Conservation (phyloP, 495 filamentous ascomycete genomes). For the Astrothelium subdiscretum region DNA sequence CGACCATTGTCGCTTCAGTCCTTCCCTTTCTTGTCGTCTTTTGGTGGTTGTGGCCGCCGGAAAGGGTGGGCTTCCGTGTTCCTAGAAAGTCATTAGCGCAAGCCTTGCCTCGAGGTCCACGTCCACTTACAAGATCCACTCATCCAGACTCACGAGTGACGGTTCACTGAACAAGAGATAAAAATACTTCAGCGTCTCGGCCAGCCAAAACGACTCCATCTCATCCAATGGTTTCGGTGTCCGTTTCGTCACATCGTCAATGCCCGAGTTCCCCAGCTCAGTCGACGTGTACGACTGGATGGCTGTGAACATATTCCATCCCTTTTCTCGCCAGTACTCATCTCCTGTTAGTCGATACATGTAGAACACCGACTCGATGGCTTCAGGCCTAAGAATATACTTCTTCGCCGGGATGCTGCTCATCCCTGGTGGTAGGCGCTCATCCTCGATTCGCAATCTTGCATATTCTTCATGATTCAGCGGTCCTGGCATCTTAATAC, state of each 20-base stretch:
- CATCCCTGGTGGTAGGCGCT: constrained; percentile 57
- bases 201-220: constrained; percentile 34
- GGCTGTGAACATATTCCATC: constrained; percentile 83
- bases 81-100: background rate
- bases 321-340: constrained; percentile 65
- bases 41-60: constrained; percentile 8
- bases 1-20: too few relatives aligned
- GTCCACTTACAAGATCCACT: constrained; percentile 46
- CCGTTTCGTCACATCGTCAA: constrained; percentile 55
- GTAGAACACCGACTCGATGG: constrained; percentile 91
- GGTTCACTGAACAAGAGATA: constrained; percentile 76
- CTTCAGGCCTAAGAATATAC: constrained; percentile 84
- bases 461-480: constrained; percentile 55
- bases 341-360: constrained; percentile 90
- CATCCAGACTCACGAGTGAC: constrained; percentile 54
- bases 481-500: constrained; percentile 25
- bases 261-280: constrained; percentile 57
- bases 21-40: background rate
- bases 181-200: constrained; percentile 64
- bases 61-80: constrained; percentile 44
- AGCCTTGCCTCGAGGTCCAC: background rate
- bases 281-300: constrained; percentile 56
- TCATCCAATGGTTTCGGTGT: constrained; percentile 22
- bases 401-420: constrained; percentile 42
- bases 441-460: constrained; percentile 42